Evolutionary conservation across 2,329 filamentous ascomycete genomes (phyloP).

Genomic region (Teratosphaeriaceae sp.): DNA sequence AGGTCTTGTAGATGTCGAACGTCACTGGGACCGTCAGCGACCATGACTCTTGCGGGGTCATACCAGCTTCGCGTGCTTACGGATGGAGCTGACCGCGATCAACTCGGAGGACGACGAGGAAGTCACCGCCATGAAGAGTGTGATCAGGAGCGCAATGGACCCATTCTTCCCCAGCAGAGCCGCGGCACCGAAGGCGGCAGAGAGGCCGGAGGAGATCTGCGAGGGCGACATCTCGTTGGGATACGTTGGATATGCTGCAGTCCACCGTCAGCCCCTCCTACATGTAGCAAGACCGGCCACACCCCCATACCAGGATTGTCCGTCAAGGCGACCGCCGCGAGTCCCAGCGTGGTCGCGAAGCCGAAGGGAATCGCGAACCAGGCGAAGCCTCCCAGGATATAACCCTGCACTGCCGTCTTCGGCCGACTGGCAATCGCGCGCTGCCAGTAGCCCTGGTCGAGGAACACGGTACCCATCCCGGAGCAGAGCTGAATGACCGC

Average conservation of each 20-base stretch:
- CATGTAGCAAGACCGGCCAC: background rate
- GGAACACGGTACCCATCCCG: constrained; percentile 26
- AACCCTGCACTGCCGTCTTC: constrained; percentile 29
- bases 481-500: constrained; percentile 7
- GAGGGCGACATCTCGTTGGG: constrained; percentile 16
- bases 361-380: constrained; percentile 45
- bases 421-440: constrained; percentile 35
- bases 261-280: background rate
- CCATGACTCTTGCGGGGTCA: background rate
- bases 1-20: constrained; percentile 36
- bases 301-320: constrained; percentile 27
- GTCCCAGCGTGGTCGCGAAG: constrained; percentile 40
- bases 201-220: constrained; percentile 19
- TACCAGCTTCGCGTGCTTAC: background rate
- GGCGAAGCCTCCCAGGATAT: constrained; percentile 36
- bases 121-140: constrained; percentile 25
- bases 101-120: constrained; percentile 29
- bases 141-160: constrained; percentile 12
- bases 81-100: constrained; percentile 26
- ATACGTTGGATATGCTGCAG: constrained; percentile 33
- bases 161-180: constrained; percentile 19
- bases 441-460: constrained; percentile 42
- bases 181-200: constrained; percentile 15
- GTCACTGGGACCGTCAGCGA: constrained; percentile 19
- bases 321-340: constrained; percentile 35